Base-by-base conservation (phyloP, 371 early-diverging fungal species). In the Mucor lusitanicus region DNA sequence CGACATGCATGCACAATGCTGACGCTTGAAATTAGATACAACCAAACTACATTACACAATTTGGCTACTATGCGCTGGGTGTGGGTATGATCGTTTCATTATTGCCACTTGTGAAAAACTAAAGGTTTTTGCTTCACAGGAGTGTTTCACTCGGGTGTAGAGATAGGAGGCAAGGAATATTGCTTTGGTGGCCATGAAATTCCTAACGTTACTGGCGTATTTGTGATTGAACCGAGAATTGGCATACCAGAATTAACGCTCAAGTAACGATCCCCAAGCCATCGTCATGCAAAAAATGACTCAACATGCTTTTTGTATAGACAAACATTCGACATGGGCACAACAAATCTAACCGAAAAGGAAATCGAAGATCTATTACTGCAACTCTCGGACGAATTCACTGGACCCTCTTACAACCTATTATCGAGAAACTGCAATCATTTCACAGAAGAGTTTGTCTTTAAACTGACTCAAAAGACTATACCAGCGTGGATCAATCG, bases 361-460 rank as follows among this genome's bases (percentile, higher is more conserved):
- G 81, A 87, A 53, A 74, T 87, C 46, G 77, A 78, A 21, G 75
- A 76, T 21, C 30, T 79, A 21, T 70, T 87, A 8, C 60, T 82
- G 50, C 71, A 63, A 13, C 15, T 87, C 27, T 87, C 87, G 40
- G 70, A 75, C 40, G 85, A 85, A 58, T 87, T 71, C 61, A 69
- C 74, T 37, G 85, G 87, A 3, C 77, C 85, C 30, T 80, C 81
- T 3, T 87, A 87, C 42, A 79, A 78, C 46, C 56, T 87, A 21
- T 63, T 87, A n/a, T 76, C 79, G 35, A 84, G 87, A 64, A 87
- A 87, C 63, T 87, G 87, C 53, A 87, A 87, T 50, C 85, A 87
- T 68, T 87, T 85, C 67, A 79, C 87, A 4, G 76, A 78, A 13
- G 85, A 78, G 27, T 72, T 85, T 70, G 78, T 81, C 15, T 58